Conservation (phyloP, 805 yeast genomes). For the Priceomyces melissophilus region DNA sequence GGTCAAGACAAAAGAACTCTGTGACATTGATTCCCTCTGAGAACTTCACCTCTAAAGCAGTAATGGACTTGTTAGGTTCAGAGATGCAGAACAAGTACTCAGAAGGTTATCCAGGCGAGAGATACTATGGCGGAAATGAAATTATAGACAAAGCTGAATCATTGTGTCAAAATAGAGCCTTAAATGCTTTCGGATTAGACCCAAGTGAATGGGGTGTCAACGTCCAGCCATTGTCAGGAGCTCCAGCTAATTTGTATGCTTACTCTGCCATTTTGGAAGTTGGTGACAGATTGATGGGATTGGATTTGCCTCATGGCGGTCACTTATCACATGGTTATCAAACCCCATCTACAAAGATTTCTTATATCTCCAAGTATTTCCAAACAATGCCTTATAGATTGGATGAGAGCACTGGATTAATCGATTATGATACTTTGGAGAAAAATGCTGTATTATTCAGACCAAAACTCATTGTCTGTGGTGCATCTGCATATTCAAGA, state of each 20-base stretch:
- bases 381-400: constrained; percentile 99
- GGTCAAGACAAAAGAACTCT: constrained; percentile 88
- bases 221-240: constrained; percentile 94
- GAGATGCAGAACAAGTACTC: constrained; percentile 98
- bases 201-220: constrained; percentile 95
- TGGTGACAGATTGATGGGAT: constrained; percentile 96
- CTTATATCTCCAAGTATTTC: constrained; percentile 93
- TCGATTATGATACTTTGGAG: constrained; percentile 94
- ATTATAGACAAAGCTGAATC: constrained; percentile 91
- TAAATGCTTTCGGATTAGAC: constrained; percentile 78
- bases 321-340: constrained; percentile 98
- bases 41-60: constrained; percentile 94
- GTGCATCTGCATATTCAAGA: constrained; percentile 97
- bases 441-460: constrained; percentile 87
- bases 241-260: constrained; percentile 96
- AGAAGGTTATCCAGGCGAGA: constrained; percentile 98
- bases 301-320: constrained; percentile 98
- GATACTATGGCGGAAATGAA: constrained; percentile 99
- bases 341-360: constrained; percentile 87
- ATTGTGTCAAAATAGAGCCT: constrained; percentile 91
- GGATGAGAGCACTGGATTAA: constrained; percentile 84
- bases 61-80: constrained; percentile 93
- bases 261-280: constrained; percentile 94
- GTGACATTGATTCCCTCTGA: constrained; percentile 94
- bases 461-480: constrained; percentile 96